Evolutionary conservation across 805 yeast genomes (phyloP).

Genomic region (Jamesozyma rosinii): DNA sequence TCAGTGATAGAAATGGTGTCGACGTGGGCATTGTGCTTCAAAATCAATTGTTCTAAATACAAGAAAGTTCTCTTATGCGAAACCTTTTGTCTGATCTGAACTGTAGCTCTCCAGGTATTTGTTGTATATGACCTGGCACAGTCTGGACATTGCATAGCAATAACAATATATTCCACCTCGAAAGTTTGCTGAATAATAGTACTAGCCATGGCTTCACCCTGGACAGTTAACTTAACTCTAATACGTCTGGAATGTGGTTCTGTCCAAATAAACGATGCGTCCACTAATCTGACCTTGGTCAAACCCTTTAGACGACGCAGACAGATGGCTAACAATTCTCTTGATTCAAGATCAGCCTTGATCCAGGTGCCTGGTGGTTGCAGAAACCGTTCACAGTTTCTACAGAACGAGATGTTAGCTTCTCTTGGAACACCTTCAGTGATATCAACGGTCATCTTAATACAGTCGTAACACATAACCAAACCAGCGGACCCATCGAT

Average conservation of each 20-base stretch:
- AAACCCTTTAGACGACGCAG: conserved; percentile 81
- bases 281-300: conserved; percentile 74
- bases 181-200: conserved; percentile 89
- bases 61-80: conserved; percentile 93
- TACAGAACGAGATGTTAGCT: conserved; percentile 84
- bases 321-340: conserved; percentile 87
- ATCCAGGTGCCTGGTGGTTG: conserved; percentile 96
- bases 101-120: conserved; percentile 96
- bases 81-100: conserved; percentile 95
- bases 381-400: conserved; percentile 92
- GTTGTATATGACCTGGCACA: conserved; percentile 96
- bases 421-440: conserved; percentile 93
- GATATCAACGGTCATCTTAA: conserved; percentile 84
- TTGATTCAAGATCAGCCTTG: conserved; percentile 77
- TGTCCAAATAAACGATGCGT: conserved; percentile 96
- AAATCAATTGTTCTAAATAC: conserved; percentile 88
- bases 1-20: conserved; percentile 92
- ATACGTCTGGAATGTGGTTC: conserved; percentile 98
- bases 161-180: conserved; percentile 87
- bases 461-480: conserved; percentile 96
- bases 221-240: conserved; percentile 83
- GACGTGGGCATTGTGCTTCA: conserved; percentile 85
- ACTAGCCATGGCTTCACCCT: conserved; percentile 90
- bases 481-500: conserved; percentile 91
- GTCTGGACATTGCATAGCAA: conserved; percentile 96